Percentiles rank a stretch among this genome's conserved stretches.
Conservation (phyloP, 176 grass and related monocot species). For the Paspalum vaginatum region DNA sequence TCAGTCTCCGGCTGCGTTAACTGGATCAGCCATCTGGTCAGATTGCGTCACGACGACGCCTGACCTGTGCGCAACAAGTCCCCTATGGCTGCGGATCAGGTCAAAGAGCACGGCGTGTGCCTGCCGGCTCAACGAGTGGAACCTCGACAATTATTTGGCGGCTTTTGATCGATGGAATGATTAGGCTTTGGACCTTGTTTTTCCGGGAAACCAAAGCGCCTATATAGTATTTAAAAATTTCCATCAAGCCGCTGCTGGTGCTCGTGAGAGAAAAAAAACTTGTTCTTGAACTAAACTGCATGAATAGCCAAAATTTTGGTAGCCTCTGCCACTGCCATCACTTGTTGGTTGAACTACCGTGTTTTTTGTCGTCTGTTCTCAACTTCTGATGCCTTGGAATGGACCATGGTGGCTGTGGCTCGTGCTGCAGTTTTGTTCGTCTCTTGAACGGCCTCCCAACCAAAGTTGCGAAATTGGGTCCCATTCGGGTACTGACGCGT, state of each 20-base stretch:
- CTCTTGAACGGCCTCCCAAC: slow-evolving; percentile 7
- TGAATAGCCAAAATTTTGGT: neutral
- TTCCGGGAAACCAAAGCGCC: too few relatives aligned
- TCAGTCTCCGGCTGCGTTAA: neutral
- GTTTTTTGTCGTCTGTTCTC: neutral
- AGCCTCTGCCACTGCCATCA: neutral
- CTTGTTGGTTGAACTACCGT: neutral
- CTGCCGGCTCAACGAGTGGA: neutral
- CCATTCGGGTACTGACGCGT: neutral
- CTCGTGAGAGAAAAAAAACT: neutral
- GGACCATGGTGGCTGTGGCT: too few relatives aligned
- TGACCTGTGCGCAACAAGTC: neutral
- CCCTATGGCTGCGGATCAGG: neutral
- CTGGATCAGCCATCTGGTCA: neutral
- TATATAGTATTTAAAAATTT: neutral
- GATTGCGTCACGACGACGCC: neutral
- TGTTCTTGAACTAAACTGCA: too few relatives aligned
- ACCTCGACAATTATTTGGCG: neutral
- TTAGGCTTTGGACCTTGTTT: neutral
- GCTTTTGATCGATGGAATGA: neutral
- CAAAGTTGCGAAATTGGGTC: neutral
- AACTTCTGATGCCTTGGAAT: neutral
- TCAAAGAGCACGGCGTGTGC: neutral
- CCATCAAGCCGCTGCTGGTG: neutral
- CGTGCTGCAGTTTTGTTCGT: neutral